Evolutionary conservation across 306 rosid genomes (phyloP).

Genomic region (Glycyrrhiza uralensis): DNA sequence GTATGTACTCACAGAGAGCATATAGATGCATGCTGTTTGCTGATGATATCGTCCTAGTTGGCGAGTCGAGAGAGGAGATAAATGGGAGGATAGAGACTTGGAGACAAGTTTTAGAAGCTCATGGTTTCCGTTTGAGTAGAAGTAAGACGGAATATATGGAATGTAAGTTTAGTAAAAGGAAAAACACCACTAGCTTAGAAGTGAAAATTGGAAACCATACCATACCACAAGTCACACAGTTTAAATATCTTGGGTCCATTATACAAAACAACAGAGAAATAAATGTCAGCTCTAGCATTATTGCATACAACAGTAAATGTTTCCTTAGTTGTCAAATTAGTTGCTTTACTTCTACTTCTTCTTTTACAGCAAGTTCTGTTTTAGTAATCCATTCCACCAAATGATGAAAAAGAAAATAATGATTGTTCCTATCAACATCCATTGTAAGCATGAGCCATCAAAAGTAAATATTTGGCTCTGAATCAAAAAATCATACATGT

Average conservation of each 20-base stretch:
- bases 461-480: neutral
- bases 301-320: neutral
- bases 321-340: conserved; percentile 1
- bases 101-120: too few relatives aligned
- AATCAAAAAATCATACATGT: conserved; percentile 7
- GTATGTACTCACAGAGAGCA: neutral
- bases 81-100: too few relatives aligned
- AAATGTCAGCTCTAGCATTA: neutral
- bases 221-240: too few relatives aligned
- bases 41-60: too few relatives aligned
- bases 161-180: too few relatives aligned
- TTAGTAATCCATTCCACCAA: conserved; percentile 11
- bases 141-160: too few relatives aligned
- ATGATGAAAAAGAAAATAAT: neutral
- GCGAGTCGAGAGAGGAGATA: too few relatives aligned
- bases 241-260: neutral
- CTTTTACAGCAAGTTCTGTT: neutral
- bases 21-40: neutral
- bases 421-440: neutral
- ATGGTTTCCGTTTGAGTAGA: too few relatives aligned
- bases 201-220: too few relatives aligned
- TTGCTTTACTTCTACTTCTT: neutral
- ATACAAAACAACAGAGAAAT: too few relatives aligned
- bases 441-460: neutral
- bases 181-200: too few relatives aligned